Percentiles rank a stretch among this genome's conserved stretches.
Evolutionary conservation across 2,329 filamentous ascomycete genomes (phyloP).

Genomic region (Fusarium tjaetaba): DNA sequence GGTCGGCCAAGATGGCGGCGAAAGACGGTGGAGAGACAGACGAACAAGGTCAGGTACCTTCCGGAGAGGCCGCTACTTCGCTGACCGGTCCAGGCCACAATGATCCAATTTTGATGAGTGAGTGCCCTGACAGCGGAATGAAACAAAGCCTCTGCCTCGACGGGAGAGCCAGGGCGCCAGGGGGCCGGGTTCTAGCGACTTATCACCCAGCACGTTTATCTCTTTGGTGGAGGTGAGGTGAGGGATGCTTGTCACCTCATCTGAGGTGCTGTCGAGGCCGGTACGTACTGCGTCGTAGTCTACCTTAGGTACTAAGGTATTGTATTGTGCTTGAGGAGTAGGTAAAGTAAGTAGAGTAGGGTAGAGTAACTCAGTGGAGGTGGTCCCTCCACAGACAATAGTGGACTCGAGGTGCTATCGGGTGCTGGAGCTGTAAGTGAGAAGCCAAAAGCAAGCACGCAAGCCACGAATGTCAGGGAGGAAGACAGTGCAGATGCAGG

Average conservation of each 20-base stretch:
- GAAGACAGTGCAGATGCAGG: background rate
- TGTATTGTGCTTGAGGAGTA: background rate
- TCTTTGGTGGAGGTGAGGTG: constrained; percentile 19
- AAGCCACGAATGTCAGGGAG: constrained; percentile 22
- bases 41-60: constrained; percentile 25
- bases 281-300: constrained; percentile 15
- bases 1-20: constrained; percentile 30
- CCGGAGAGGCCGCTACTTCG: constrained; percentile 35
- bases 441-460: background rate
- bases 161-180: background rate
- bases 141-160: constrained; percentile 30
- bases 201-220: constrained; percentile 30
- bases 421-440: constrained; percentile 8
- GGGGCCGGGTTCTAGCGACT: constrained; percentile 24
- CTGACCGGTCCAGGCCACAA: constrained; percentile 35
- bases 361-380: background rate
- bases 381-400: constrained; percentile 16
- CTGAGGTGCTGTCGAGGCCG: background rate
- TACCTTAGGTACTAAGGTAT: background rate
- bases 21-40: constrained; percentile 31
- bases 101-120: constrained; percentile 33
- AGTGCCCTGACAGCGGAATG: constrained; percentile 31
- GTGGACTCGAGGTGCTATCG: constrained; percentile 9
- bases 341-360: background rate
- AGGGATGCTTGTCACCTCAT: constrained; percentile 18